phyloP scores from a whole-genome alignment of 164 flowering plant genomes.

The Cinnamomum micranthum region DNA sequence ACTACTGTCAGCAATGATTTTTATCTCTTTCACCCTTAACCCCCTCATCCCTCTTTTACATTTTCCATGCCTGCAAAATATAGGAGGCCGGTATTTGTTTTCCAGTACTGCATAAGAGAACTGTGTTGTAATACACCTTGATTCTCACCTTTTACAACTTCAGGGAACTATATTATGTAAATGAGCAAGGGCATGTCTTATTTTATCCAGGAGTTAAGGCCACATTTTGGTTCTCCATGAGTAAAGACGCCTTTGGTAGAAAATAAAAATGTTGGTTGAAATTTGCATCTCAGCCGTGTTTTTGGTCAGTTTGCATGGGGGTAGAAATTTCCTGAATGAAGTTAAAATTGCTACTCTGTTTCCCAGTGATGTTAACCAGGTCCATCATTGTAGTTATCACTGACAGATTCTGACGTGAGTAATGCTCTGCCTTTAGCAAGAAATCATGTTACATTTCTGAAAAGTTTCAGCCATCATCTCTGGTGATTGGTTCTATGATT shows the following conservation, averaged over 20 bases:
- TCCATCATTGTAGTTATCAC: not conserved
- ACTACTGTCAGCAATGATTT: not conserved
- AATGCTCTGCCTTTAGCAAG: not conserved
- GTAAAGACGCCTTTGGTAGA: no score
- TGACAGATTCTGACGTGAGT: not conserved
- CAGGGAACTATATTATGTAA: not conserved
- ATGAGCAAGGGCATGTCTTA: not conserved
- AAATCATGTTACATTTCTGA: not conserved
- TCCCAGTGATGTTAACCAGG: not conserved
- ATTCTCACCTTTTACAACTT: not conserved
- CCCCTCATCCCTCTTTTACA: not conserved
- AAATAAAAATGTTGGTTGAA: no score
- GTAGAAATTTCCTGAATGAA: no score
- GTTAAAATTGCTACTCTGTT: not conserved
- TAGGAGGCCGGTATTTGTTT: not conserved
- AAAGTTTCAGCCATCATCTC: constrained; percentile 3
- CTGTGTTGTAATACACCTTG: not conserved
- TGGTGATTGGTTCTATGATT: constrained; percentile 8
- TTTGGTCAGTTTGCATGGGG: no score
- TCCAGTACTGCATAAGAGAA: not conserved
- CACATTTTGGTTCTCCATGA: not conserved
- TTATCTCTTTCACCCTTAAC: not conserved
- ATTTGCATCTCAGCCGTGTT: no score
- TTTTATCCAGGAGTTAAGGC: not conserved
- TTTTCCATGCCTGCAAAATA: not conserved